phyloP scores from a whole-genome alignment of 1,284 basidiomycete genomes.

The Kwoniella shivajii region DNA sequence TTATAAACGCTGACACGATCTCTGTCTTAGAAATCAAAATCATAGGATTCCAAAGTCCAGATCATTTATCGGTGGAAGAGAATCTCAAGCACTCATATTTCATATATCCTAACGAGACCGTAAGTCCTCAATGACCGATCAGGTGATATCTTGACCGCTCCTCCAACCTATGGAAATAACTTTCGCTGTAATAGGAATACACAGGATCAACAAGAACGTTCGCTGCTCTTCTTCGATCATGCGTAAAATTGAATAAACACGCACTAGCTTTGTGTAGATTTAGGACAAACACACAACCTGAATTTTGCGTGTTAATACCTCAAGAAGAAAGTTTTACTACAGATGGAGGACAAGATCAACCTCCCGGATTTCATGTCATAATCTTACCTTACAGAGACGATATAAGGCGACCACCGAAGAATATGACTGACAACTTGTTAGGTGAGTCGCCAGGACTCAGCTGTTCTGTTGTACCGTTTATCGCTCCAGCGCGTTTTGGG shows the following conservation, averaged over 20 bases:
- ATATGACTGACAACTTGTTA: slow-evolving; percentile 54
- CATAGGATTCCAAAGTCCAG: slow-evolving; percentile 84
- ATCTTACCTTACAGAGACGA: slow-evolving; percentile 92
- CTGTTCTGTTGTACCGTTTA: neutral
- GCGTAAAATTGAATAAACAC: slow-evolving; percentile 79
- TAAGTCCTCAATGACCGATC: slow-evolving; percentile 47
- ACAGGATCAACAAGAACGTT: slow-evolving; percentile 91
- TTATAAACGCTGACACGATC: neutral
- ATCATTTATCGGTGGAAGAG: slow-evolving; percentile 75
- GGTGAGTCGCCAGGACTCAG: slow-evolving; percentile 58
- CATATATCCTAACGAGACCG: slow-evolving; percentile 88
- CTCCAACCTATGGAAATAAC: neutral
- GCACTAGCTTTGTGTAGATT: slow-evolving; percentile 74
- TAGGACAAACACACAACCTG: slow-evolving; percentile 72
- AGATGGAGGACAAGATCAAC: slow-evolving; percentile 71
- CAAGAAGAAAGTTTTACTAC: slow-evolving; percentile 78
- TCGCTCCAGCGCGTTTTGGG: neutral
- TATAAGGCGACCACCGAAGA: slow-evolving; percentile 70
- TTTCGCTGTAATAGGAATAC: slow-evolving; percentile 59
- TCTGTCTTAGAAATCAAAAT: slow-evolving; percentile 66
- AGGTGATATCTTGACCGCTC: too few relatives aligned
- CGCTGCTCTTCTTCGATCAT: slow-evolving; percentile 79
- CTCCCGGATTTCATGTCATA: slow-evolving; percentile 90
- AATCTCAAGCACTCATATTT: slow-evolving; percentile 90
- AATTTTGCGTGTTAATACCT: slow-evolving; percentile 83